Evolutionary conservation across 148 eudicot genomes (phyloP), one percentile per base, ranked within the genome.

Genomic region (Chenopodium album): DNA sequence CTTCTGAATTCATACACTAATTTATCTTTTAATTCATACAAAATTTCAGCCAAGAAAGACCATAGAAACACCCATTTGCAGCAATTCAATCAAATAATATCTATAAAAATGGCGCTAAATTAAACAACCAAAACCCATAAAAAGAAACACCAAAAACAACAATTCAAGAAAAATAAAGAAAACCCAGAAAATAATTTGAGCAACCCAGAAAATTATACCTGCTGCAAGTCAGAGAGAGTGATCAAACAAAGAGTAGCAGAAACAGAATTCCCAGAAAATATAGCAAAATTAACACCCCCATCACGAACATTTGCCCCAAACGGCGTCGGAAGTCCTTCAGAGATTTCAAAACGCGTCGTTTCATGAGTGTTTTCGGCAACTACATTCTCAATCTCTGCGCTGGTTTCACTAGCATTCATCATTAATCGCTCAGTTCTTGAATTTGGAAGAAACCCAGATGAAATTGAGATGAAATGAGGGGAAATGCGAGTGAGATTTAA

Each of bases 241-340:
- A 90, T 84, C 84, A 95, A 85, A 85, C 99, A 95, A 65, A 95
- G 91, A 78, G 90, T 77, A 22, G 97, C 98, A 47, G 98, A 88
- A 32, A 85, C 41, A 41, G 98, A 92, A 90, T 91, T 84, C 64
- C 86, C 83, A 26, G 99, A 96, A 81, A 80, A 89, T 14, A 96
- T 83, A 0, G 98, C 91, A 80, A 94, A 96, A 88, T 96, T 96
- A 17, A 96, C 90, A 2, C 99, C 99, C 0, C 94, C 99, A 37
- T 94, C 92, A 4, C 78, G 62, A 12, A 75, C 54, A 19, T 93
- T 92, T 11, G 99, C 94, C 19, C 99, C 99, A 70, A 90, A 91
- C 70, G 99, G 98, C 78, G 79, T 19, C 65, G 99, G 93, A 88
- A 47, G 47, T 13, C 99, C 99, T 9, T 83, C 68, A 26, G 81